Base-by-base conservation (phyloP, 208 protist species). In the Blastocrithidia nonstop region DNA sequence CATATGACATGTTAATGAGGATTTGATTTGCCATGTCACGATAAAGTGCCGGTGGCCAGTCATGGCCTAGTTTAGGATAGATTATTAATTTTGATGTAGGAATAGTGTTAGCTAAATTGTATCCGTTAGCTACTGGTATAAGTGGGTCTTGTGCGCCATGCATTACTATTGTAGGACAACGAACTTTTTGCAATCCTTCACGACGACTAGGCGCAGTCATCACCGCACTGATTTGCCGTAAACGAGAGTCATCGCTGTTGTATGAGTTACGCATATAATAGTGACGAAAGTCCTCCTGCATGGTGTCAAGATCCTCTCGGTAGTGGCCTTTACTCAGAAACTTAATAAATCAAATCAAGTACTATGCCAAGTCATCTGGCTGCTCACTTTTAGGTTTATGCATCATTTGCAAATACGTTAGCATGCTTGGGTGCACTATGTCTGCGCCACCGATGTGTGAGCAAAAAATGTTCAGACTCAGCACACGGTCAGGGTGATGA, bases 91-190 rank as follows among this genome's bases (percentile, higher is more conserved):
- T 85, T 17, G 72, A 56, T 7, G 54, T 42, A 4, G 57, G 57
- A 23, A 90, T 50, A 25, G 63, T 5, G 16, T 63, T 53, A 1
- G 69, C 75, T 26, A 84, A 50, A 20, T 61, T 49, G 48, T 64
- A 40, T 8, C 66, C 72, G 53, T 86, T 86, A 40, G 66, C 51
- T 9, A 70, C 60, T 1, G 80, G 75, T 26, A 90, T 67, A 24
- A 84, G 43, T 23, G 54, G 42, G 43, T 90, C 80, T 16, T 50
- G 39, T 54, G 54, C 48, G 27, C 80, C 80, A 50, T 90, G 80
- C 16, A 86, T 68, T 6, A 86, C 46, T 8, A 85, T 17, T 3
- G 71, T 68, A 0, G 80, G 67, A 31, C 54, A 65, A 4, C 6
- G 50, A 24, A 88, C 24, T 20, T 58, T 60, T 22, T 57, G 32